A percentile compares a stretch with the other conserved stretches of the same genome.
Evolutionary conservation across 306 rosid species (phyloP).

Genomic region (Dryas octopetala): DNA sequence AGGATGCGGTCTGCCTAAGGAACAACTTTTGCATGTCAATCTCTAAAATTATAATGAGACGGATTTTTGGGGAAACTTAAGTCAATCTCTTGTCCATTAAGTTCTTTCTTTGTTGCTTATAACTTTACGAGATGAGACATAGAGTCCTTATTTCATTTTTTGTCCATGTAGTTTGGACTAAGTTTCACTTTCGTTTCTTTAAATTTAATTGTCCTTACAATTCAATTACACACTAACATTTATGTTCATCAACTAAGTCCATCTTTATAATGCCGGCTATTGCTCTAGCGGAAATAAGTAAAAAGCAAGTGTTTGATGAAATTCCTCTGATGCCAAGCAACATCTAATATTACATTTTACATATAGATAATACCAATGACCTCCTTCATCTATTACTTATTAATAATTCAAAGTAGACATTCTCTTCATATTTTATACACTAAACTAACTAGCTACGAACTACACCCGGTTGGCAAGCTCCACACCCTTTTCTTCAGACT

Average conservation of each 20-base stretch:
- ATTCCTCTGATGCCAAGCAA: not conserved
- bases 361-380: not conserved
- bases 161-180: too few species aligned
- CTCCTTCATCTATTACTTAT: not conserved
- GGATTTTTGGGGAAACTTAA: conserved; percentile 2
- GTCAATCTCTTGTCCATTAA: not conserved
- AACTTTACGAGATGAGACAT: too few species aligned
- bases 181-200: too few species aligned
- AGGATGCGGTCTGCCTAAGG: conserved; percentile 32
- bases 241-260: too few species aligned
- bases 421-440: not conserved
- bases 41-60: not conserved
- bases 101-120: not conserved
- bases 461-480: conserved; percentile 49
- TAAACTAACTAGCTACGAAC: not conserved
- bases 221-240: too few species aligned
- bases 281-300: not conserved
- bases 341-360: not conserved
- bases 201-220: too few species aligned
- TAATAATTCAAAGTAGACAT: not conserved
- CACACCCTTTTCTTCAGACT: conserved; percentile 38
- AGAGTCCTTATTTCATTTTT: too few species aligned
- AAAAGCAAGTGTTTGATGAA: not conserved
- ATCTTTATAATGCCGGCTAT: too few species aligned
- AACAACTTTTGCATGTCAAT: not conserved